Conservation (phyloP, 2,329 filamentous ascomycete genomes). For the Mycosphaerella sp. region DNA sequence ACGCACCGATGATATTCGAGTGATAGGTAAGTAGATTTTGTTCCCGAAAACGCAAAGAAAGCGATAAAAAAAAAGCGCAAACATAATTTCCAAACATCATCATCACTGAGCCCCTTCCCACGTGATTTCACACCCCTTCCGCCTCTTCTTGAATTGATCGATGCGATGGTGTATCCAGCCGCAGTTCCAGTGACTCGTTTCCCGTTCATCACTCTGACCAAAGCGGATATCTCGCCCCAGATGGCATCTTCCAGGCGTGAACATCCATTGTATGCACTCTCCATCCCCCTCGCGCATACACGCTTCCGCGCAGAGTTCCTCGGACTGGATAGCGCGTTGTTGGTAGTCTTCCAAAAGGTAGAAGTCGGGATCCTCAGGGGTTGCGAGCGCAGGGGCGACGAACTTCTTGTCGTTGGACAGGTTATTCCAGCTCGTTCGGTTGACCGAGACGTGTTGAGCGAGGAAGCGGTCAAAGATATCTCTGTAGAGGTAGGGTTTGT, state of each 20-base stretch:
- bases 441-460: conserved; percentile 28
- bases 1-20: neutral
- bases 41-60: too few species aligned
- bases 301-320: conserved; percentile 30
- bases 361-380: conserved; percentile 21
- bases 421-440: conserved; percentile 34
- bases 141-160: conserved; percentile 20
- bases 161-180: conserved; percentile 32
- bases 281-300: conserved; percentile 22
- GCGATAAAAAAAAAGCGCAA: neutral
- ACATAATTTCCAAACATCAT: neutral
- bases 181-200: conserved; percentile 28
- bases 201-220: conserved; percentile 31
- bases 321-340: conserved; percentile 24
- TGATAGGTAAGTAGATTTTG: too few species aligned
- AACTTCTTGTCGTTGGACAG: conserved; percentile 29
- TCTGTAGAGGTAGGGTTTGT: conserved; percentile 31
- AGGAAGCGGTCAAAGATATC: conserved; percentile 34
- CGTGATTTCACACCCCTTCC: conserved; percentile 23
- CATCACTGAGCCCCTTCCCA: conserved; percentile 12
- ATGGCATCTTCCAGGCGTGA: conserved; percentile 31
- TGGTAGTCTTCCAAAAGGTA: conserved; percentile 24
- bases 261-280: conserved; percentile 36
- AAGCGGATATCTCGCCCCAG: conserved; percentile 31
- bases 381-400: conserved; percentile 18